Evolutionary conservation across 495 filamentous ascomycete genomes (phyloP), one percentile per base, ranked within the genome.

Genomic region (Penicilliopsis zonata): DNA sequence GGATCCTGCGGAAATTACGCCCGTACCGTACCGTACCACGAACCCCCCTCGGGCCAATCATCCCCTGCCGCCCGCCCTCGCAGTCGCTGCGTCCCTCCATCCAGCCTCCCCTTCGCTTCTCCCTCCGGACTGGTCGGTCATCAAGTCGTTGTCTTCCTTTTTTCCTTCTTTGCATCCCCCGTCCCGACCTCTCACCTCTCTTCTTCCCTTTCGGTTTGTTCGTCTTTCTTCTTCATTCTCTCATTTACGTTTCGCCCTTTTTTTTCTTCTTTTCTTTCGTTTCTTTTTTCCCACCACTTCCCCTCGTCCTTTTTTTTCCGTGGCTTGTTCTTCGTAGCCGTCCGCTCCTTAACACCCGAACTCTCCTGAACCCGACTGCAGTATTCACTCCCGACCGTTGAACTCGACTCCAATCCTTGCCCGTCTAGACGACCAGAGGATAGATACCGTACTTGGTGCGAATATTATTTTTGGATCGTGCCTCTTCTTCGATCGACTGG

Each of bases 141-240:
- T 27, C n/a, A 27, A 27, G 14, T 12, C n/a, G 14, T 5, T n/a
- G n/a, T n/a, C 25, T 13, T 43, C 40, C 42, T 40, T 32, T 27
- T 18, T 39, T 34, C 48, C 30, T 47, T 41, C 36, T 42, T 44
- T 30, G 43, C 34, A 41, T 37, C 35, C 29, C 26, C 37, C 21
- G 6, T 23, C 6, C n/a, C 21, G n/a, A 27, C 25, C 25, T n/a
- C 10, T 12, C 14, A 27, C n/a, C 28, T 30, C 30, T 31, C 41
- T 60, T 47, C 28, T 59, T 57, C 33, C 56, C 57, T 28, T 66
- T 57, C 37, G 31, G 61, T 38, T 61, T 55, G 55, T 79, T 42
- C 46, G 37, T 48, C 24, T 43, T n/a, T n/a, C n/a, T n/a, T n/a
- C n/a, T n/a, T n/a, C n/a, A n/a, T n/a, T n/a, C n/a, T n/a, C n/a